These are phyloP conservation scores for Eragrostis nindensis DNA, from an alignment of 176 grass and related monocot genomes.

Conservation along the genomic window DNA sequence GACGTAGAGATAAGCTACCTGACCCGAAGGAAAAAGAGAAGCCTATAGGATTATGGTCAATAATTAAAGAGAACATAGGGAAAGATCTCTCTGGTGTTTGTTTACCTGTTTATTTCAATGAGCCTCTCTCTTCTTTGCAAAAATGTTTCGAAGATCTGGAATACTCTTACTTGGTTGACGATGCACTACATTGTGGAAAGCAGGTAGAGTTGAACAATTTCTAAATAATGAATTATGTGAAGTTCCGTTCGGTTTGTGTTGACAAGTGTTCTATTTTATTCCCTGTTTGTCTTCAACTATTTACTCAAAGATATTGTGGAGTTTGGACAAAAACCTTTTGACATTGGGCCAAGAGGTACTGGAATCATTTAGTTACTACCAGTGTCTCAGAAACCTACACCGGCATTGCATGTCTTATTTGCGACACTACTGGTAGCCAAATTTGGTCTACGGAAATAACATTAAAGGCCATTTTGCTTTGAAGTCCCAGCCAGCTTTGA, in stretches of 20 bases:
- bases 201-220: slow-evolving; percentile 58
- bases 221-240: background rate
- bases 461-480: background rate
- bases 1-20: slow-evolving; percentile 77
- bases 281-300: slow-evolving; percentile 20
- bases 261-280: background rate
- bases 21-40: slow-evolving; percentile 96
- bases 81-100: slow-evolving; percentile 97
- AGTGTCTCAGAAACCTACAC: background rate
- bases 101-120: slow-evolving; percentile 98
- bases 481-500: background rate
- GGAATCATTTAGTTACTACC: background rate
- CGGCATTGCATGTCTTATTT: background rate
- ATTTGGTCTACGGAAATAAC: slow-evolving; percentile 6
- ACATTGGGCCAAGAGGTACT: background rate
- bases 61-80: slow-evolving; percentile 99
- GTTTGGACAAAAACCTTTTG: background rate
- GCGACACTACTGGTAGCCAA: background rate
- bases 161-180: slow-evolving; percentile 88
- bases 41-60: slow-evolving; percentile 94
- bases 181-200: slow-evolving; percentile 77
- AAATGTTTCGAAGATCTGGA: slow-evolving; percentile 99
- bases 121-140: slow-evolving; percentile 91
- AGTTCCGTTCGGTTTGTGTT: background rate
- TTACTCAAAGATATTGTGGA: slow-evolving; percentile 5